Conservation (phyloP, 2,329 filamentous ascomycete species). For the Diaporthe helianthi region DNA sequence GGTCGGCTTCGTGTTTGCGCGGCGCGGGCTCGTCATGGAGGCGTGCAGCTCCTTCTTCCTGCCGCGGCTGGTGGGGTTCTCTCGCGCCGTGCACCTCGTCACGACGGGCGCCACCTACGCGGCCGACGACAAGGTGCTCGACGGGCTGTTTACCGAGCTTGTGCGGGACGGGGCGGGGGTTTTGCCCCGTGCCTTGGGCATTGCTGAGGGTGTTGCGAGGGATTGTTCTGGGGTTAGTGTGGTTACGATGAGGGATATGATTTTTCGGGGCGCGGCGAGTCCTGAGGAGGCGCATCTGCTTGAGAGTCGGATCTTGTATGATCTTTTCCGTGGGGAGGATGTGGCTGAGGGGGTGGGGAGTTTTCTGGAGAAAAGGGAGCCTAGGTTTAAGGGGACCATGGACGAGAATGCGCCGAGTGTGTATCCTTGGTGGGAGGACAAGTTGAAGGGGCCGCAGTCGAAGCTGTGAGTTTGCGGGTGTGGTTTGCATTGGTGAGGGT, state of each 20-base stretch:
- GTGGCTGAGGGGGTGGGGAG: conserved; percentile 71
- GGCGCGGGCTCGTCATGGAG: conserved; percentile 75
- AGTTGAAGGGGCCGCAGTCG: conserved; percentile 44
- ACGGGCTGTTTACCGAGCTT: conserved; percentile 66
- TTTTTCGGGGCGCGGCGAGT: conserved; percentile 64
- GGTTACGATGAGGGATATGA: conserved; percentile 74
- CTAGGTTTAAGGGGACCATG: conserved; percentile 67
- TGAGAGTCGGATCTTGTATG: conserved; percentile 69
- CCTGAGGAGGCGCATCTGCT: conserved; percentile 75
- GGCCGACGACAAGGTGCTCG: conserved; percentile 57
- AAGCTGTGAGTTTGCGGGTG: conserved; percentile 12
- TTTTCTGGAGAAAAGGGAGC: conserved; percentile 73
- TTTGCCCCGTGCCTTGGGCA: conserved; percentile 67
- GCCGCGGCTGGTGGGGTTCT: conserved; percentile 71
- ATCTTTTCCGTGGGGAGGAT: conserved; percentile 64
- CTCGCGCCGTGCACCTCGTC: conserved; percentile 67
- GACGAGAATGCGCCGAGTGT: conserved; percentile 63
- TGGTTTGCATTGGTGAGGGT: neutral
- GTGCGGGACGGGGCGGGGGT: conserved; percentile 64
- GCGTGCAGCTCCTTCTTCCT: conserved; percentile 76
- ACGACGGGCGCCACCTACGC: conserved; percentile 71
- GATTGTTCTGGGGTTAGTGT: conserved; percentile 71
- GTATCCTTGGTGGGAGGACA: conserved; percentile 74
- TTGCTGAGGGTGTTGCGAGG: conserved; percentile 70
- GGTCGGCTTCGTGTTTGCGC: conserved; percentile 77